phyloP scores from a whole-genome alignment of 176 grass and related monocot genomes.

The Bonia amplexicaulis region DNA sequence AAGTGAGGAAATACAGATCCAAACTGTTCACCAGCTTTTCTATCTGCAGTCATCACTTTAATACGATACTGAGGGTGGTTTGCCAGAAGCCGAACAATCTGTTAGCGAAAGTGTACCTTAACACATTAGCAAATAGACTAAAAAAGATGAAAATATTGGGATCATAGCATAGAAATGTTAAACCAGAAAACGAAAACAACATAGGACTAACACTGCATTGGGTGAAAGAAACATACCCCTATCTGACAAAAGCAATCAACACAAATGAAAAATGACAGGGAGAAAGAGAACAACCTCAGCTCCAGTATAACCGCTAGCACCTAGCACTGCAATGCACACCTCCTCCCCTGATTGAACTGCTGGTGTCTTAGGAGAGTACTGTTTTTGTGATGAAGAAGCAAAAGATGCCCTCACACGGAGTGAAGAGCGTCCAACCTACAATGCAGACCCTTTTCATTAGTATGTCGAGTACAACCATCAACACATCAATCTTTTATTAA shows the following conservation, averaged over 20 bases:
- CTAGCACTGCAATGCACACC: constrained; percentile 66
- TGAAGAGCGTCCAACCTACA: neutral
- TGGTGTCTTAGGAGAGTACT: constrained; percentile 31
- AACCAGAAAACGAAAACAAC: neutral
- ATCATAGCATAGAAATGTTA: neutral
- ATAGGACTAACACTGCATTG: neutral
- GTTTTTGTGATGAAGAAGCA: constrained; percentile 45
- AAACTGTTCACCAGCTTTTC: constrained; percentile 84
- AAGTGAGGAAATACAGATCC: constrained; percentile 94
- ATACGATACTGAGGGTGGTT: constrained; percentile 76
- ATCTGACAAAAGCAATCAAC: neutral
- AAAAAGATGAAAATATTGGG: neutral
- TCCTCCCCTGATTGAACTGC: constrained; percentile 47
- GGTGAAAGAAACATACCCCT: neutral
- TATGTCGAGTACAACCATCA: neutral
- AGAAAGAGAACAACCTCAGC: constrained; percentile 53
- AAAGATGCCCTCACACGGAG: constrained; percentile 37
- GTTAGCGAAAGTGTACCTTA: neutral
- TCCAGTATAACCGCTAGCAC: constrained; percentile 94
- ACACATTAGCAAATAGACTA: constrained; percentile 2
- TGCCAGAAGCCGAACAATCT: constrained; percentile 83
- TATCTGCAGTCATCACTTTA: constrained; percentile 88
- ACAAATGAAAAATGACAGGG: neutral
- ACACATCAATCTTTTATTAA: neutral
- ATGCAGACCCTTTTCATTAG: neutral